Evolutionary conservation across 2,329 filamentous ascomycete species (phyloP).

Genomic region (Lachnellula suecica): DNA sequence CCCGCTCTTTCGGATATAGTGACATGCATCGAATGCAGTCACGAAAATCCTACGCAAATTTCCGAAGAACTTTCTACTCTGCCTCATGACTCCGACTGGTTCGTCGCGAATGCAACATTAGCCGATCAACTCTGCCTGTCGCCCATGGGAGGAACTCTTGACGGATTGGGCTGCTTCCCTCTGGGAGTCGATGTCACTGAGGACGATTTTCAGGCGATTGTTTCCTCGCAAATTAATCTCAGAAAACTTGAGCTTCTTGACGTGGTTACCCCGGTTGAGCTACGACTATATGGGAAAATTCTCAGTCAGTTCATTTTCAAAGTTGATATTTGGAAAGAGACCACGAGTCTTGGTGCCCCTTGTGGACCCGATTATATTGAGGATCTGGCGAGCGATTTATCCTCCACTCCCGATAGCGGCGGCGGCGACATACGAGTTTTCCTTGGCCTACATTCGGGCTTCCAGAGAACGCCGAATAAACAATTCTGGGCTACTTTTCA

Average conservation of each 20-base stretch:
- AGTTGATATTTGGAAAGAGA: neutral
- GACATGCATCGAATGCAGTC: slow-evolving; percentile 6
- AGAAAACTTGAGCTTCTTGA: slow-evolving; percentile 39
- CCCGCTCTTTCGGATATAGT: slow-evolving; percentile 3
- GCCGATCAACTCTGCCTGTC: slow-evolving; percentile 38
- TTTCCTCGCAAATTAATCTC: slow-evolving; percentile 43
- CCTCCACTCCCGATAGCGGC: neutral
- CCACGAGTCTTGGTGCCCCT: neutral
- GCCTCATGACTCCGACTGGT: slow-evolving; percentile 1
- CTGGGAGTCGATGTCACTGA: slow-evolving; percentile 41
- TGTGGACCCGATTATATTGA: neutral
- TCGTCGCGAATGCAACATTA: neutral
- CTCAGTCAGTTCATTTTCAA: slow-evolving; percentile 8
- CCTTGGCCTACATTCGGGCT: slow-evolving; percentile 40
- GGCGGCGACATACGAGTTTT: slow-evolving; percentile 25
- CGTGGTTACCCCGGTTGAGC: slow-evolving; percentile 2
- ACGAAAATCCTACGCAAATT: neutral
- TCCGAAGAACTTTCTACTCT: neutral
- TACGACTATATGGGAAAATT: slow-evolving; percentile 7
- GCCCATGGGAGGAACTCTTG: slow-evolving; percentile 36
- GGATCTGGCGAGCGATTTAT: slow-evolving; percentile 6
- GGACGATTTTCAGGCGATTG: slow-evolving; percentile 43
- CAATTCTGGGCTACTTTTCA: slow-evolving; percentile 42
- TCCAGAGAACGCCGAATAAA: slow-evolving; percentile 35
- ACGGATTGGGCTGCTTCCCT: slow-evolving; percentile 45